These are phyloP conservation scores for Solanum pimpinellifolium DNA, from an alignment of 257 asterid species.

Conservation along the genomic window DNA sequence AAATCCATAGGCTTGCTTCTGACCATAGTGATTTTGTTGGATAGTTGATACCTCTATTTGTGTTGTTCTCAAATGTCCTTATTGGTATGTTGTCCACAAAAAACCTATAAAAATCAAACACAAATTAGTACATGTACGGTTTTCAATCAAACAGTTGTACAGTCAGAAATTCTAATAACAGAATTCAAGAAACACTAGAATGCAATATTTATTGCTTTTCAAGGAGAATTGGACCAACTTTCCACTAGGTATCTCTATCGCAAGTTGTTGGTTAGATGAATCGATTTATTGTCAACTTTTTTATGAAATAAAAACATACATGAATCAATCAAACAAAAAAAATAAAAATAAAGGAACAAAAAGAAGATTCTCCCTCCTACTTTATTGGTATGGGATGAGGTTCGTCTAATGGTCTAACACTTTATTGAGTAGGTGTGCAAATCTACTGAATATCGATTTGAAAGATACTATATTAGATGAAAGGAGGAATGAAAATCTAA, in stretches of 20 bases:
- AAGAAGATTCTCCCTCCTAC: neutral
- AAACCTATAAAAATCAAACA: neutral
- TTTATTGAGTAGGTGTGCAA: no score
- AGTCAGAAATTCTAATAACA: neutral
- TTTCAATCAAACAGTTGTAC: neutral
- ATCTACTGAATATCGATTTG: neutral
- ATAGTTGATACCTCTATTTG: neutral
- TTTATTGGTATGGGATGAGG: no score
- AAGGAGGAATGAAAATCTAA: neutral
- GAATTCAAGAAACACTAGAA: no score
- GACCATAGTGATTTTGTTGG: slow-evolving; percentile 1
- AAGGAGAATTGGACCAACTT: no score
- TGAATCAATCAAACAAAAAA: neutral
- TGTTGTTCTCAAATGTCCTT: neutral
- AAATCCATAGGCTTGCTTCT: neutral
- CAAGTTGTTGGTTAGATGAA: no score
- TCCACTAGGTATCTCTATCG: no score
- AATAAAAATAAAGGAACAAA: neutral
- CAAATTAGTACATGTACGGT: neutral
- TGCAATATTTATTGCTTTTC: no score
- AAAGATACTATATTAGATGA: neutral
- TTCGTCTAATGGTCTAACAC: no score
- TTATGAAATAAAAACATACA: neutral
- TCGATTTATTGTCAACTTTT: no score
- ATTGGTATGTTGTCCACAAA: neutral